Base-by-base conservation (phyloP, 805 yeast species). In the Pichia californica region DNA sequence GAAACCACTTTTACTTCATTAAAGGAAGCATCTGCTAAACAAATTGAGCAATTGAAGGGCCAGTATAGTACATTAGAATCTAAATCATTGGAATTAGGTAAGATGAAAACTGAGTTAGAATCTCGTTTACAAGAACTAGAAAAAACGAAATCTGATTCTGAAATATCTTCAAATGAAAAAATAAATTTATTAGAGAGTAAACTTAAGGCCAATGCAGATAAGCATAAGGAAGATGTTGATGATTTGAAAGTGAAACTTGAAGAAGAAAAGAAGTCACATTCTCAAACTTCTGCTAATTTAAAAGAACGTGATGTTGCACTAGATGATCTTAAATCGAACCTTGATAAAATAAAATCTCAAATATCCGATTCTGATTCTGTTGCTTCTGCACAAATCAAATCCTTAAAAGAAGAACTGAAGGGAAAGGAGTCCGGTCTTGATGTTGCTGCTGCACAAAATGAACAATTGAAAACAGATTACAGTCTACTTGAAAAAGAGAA, bases 11-110 rank as follows among this genome's bases (percentile, higher is more conserved):
- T 32, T 29, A 4, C 23, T 14, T 23, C 32, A 6, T 18, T 33
- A 5, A 43, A 31, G 10, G 23, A 11, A 4, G 19, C 25, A 9
- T 32, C 43, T 3, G 20, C 38, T 14, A 31, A 35, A 9, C 37
- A 45, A 31, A 29, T 43, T 15, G 37, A 38, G 3, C 27, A 34
- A 20, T 28, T 37, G 16, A 43, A 37, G 7, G 30, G 20, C 7
- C 16, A 38, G 37, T 7, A 3, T 4, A 15, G 7, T 5, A 8
- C 7, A 11, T 8, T 16, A 2, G 42, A 43, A 15, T 5, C 11
- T 5, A 18, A 33, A 10, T 30, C 30, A 6, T 11, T 39, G 11
- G 7, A 2, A 2, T 20, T 39, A 21, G n/a, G 9, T 10, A 13
- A 30, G 9, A 33, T 36, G 15, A 42, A 43, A 9, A 20, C 7